A percentile compares a stretch with the other conserved stretches of the same genome.
Conservation (phyloP, 2,329 filamentous ascomycete genomes). For the Pestalotiopsis sp. region DNA sequence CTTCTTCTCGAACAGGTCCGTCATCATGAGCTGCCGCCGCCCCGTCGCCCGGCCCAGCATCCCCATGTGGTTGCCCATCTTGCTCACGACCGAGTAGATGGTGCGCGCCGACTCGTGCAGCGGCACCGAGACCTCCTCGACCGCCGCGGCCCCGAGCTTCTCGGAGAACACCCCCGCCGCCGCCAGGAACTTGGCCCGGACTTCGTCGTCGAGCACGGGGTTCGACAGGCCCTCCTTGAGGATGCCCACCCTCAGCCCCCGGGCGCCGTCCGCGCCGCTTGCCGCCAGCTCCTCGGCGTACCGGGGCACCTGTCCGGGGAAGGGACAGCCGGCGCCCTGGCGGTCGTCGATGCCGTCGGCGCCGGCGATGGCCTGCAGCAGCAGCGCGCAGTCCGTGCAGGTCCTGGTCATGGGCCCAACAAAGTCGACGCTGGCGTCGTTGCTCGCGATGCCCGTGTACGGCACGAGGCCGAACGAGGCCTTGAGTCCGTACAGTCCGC, state of each 20-base stretch:
- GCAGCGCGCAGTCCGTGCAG: conserved; percentile 28
- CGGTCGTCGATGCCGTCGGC: conserved; percentile 34
- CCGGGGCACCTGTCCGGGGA: conserved; percentile 19
- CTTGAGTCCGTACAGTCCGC: conserved; percentile 34
- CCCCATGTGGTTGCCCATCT: conserved; percentile 31
- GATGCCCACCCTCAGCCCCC: conserved; percentile 29
- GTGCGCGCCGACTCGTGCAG: conserved; percentile 24
- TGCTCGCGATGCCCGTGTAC: conserved; percentile 33
- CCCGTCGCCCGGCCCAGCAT: conserved; percentile 30
- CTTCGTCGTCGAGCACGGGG: conserved; percentile 24
- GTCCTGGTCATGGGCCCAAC: conserved; percentile 31
- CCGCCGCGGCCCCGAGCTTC: conserved; percentile 25
- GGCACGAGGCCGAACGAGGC: conserved; percentile 33
- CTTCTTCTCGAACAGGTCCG: conserved; percentile 35
- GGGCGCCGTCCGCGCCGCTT: conserved; percentile 11
- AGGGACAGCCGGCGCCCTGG: conserved; percentile 23
- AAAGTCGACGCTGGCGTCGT: conserved; percentile 33
- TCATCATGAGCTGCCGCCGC: conserved; percentile 22
- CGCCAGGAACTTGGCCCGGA: conserved; percentile 23
- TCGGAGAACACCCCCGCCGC: conserved; percentile 25
- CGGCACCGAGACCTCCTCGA: conserved; percentile 29
- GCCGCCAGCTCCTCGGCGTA: conserved; percentile 15
- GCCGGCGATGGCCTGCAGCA: conserved; percentile 32
- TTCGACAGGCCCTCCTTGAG: conserved; percentile 28
- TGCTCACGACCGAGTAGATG: conserved; percentile 24